Evolutionary conservation across 495 filamentous ascomycete genomes (phyloP).

Genomic region (Penicillium subrubescens): DNA sequence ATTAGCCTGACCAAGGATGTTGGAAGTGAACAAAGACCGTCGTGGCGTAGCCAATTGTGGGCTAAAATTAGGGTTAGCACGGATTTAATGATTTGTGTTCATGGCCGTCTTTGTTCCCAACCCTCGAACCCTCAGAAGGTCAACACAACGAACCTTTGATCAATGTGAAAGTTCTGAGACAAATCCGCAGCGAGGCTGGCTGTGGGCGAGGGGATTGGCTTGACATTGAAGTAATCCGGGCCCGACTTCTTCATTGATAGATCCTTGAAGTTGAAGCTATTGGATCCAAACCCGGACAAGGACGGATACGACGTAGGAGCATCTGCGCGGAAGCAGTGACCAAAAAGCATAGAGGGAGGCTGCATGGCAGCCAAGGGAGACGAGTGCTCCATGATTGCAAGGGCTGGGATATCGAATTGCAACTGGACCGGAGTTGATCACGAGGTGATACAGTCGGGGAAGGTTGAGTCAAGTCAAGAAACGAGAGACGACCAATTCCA

Average conservation of each 20-base stretch:
- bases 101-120: constrained; percentile 6
- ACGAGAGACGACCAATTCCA: constrained; percentile 1
- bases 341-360: constrained; percentile 65
- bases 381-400: constrained; percentile 76
- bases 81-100: background rate
- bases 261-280: constrained; percentile 73
- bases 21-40: constrained; percentile 86
- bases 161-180: constrained; percentile 94
- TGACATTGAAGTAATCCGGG: constrained; percentile 75
- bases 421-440: constrained; percentile 8
- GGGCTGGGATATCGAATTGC: constrained; percentile 1
- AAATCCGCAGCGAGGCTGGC: constrained; percentile 89
- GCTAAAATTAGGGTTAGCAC: constrained; percentile 55
- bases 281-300: constrained; percentile 60
- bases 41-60: constrained; percentile 90
- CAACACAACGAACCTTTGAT: constrained; percentile 68
- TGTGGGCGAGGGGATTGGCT: constrained; percentile 80
- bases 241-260: constrained; percentile 66
- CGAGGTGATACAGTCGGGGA: constrained; percentile 16
- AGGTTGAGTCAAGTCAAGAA: background rate
- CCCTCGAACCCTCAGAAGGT: background rate
- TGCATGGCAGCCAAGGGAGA: constrained; percentile 95
- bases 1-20: constrained; percentile 66
- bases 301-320: constrained; percentile 52
- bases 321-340: constrained; percentile 57